Base-by-base conservation (phyloP, 768 basidiomycete genomes). In the Gautieria morchelliformis region DNA sequence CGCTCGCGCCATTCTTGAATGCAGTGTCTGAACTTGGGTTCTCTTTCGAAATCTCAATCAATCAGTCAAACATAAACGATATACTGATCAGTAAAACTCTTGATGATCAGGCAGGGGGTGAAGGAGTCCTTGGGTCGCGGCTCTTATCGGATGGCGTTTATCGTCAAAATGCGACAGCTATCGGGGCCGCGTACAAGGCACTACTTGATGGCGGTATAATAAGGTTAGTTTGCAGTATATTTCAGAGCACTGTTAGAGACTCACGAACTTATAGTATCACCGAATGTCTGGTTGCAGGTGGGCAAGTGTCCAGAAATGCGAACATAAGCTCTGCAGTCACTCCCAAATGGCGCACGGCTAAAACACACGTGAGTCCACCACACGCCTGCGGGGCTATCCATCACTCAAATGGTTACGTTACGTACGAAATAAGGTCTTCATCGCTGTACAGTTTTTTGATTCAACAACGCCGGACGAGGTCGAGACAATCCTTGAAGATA, bases 331-430 rank as follows among this genome's bases (percentile, higher is more conserved):
- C 63, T 14, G 70, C 72, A 19, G 61, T 74, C 22, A 63, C 64
- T 44, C 71, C 71, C 5, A 68, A 64, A 22, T 74, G 73, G 73
- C 60, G 72, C 53, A 66, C 63, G 1, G 72, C 73, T 0, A 73
- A 74, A 61, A 65, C 68, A 30, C 72, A 71, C 53, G 72, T 72
- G 50, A 45, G 69, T 61, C 12, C 30, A 19, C 19, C n/a, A 17
- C 35, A 15, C n/a, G 27, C 5, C 24, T 17, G 48, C 11, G 48
- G 9, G 40, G 27, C 5, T 27, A 27, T 27, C 27, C 27, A 27
- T 27, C 27, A 27, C 40, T 4, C 7, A 41, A 12, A 41, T 14
- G n/a, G 40, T 4, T 41, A 41, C n/a, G 40, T 4, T 41, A 41
- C n/a, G 40, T 4, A 12, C 14, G 9, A n/a, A 3, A 53, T n/a